Evolutionary conservation across 495 filamentous ascomycete genomes (phyloP).

Genomic region (Talaromyces nanjingensis): DNA sequence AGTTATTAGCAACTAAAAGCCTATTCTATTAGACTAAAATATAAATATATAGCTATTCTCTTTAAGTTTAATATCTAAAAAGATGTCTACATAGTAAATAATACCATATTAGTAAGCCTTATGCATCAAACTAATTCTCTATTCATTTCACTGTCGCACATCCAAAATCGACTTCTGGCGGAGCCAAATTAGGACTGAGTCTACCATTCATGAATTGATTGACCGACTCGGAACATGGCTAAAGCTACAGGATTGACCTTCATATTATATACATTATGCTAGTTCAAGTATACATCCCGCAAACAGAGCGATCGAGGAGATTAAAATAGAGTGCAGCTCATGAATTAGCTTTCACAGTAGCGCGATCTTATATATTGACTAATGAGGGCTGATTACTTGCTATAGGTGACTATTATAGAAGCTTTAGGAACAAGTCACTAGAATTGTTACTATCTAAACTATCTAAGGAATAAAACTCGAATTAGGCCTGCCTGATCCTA

Average conservation of each 20-base stretch:
- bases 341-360: background rate
- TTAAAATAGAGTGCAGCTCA: background rate
- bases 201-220: background rate
- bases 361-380: background rate
- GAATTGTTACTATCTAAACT: background rate
- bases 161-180: background rate
- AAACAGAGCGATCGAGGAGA: too few relatives aligned
- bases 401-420: background rate
- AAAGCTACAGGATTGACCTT: background rate
- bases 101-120: conserved; percentile 12
- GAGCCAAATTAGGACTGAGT: background rate
- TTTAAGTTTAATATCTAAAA: conserved; percentile 15
- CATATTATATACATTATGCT: too few relatives aligned
- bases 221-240: too few relatives aligned
- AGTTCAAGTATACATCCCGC: too few relatives aligned
- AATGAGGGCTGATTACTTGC: too few relatives aligned
- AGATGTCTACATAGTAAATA: conserved; percentile 16
- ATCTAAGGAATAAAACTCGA: background rate
- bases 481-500: background rate
- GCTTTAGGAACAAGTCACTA: background rate
- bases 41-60: conserved; percentile 15
- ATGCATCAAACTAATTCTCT: conserved; percentile 6
- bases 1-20: background rate
- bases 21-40: background rate
- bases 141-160: background rate